Percentiles rank a stretch among this genome's conserved stretches.
phyloP scores from a whole-genome alignment of 352 stramenopile species.

The Globisporangium cylindrosporum region DNA sequence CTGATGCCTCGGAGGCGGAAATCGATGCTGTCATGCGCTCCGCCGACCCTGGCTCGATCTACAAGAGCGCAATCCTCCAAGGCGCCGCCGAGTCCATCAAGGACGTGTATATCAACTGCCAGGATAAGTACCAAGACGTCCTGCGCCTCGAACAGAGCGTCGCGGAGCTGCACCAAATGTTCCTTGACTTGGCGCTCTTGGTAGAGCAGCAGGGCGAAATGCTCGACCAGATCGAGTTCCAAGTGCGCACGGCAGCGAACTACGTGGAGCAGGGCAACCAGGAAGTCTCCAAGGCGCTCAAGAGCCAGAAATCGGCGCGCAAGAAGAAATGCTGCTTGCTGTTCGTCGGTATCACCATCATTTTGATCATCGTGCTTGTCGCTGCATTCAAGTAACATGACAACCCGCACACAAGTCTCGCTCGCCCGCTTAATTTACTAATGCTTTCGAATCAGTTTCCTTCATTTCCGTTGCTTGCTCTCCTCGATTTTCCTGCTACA shows the following conservation, averaged over 20 bases:
- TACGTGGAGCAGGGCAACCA: constrained; percentile 97
- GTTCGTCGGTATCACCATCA: constrained; percentile 69
- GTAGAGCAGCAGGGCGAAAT: constrained; percentile 98
- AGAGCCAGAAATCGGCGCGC: constrained; percentile 94
- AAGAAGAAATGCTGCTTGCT: constrained; percentile 96
- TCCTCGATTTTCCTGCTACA: not conserved
- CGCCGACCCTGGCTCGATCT: constrained; percentile 77
- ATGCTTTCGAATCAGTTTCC: not conserved
- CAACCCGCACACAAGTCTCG: not conserved
- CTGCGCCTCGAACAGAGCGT: constrained; percentile 95
- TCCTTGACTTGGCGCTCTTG: constrained; percentile 97
- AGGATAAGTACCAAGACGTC: constrained; percentile 98
- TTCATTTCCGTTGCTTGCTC: not conserved
- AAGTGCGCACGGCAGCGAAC: constrained; percentile 91
- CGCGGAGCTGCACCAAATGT: constrained; percentile 99
- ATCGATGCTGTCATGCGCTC: constrained; percentile 96
- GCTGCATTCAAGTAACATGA: constrained; percentile 55
- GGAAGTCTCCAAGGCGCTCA: constrained; percentile 93
- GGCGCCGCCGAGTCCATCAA: constrained; percentile 77
- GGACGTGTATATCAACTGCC: constrained; percentile 93
- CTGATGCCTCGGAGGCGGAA: constrained; percentile 95
- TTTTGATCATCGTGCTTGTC: constrained; percentile 78
- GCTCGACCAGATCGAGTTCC: constrained; percentile 98
- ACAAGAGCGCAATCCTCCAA: constrained; percentile 82
- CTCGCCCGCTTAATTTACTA: not conserved